These are phyloP conservation scores for Tagetes erecta DNA, from an alignment of 129 eudicot genomes.

Conservation along the genomic window DNA sequence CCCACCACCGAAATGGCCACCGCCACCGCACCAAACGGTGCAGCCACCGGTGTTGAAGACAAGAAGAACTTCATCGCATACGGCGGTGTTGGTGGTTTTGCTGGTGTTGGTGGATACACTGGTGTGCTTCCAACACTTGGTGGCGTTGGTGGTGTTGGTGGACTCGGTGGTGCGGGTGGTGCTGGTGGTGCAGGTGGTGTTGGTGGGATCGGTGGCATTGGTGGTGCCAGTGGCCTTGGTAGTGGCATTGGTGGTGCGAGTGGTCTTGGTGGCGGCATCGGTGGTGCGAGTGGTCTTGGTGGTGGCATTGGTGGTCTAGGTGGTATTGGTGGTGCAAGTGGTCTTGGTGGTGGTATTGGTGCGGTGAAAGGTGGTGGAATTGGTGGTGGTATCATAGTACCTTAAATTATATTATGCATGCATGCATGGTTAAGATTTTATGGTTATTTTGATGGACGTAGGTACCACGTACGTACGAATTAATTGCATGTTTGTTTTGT, in stretches of 20 bases:
- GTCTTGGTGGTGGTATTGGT: conserved; percentile 36
- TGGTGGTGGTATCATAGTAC: conserved; percentile 40
- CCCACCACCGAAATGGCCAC: conserved; percentile 19
- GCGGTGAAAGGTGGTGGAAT: conserved; percentile 32
- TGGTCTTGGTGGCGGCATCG: conserved; percentile 22
- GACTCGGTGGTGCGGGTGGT: conserved; percentile 44
- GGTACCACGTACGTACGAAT: conserved; percentile 7
- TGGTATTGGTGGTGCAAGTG: conserved; percentile 28
- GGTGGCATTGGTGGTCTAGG: conserved; percentile 32
- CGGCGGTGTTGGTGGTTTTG: conserved; percentile 52
- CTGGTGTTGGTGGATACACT: conserved; percentile 46
- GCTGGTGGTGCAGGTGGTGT: conserved; percentile 38
- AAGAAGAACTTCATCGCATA: conserved; percentile 48
- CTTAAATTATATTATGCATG: background rate
- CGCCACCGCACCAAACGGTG: conserved; percentile 32
- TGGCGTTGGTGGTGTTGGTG: conserved; percentile 49
- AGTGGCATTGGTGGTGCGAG: conserved; percentile 27
- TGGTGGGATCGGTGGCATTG: conserved; percentile 35
- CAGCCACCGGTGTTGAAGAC: conserved; percentile 33
- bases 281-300: conserved; percentile 29
- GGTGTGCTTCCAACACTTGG: conserved; percentile 52
- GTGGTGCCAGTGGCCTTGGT: conserved; percentile 39
- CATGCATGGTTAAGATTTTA: background rate
- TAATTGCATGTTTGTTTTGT: conserved; percentile 20
- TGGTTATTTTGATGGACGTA: background rate